Evolutionary conservation across 2,329 filamentous ascomycete genomes (phyloP).

Genomic region (Botrytis paeoniae): DNA sequence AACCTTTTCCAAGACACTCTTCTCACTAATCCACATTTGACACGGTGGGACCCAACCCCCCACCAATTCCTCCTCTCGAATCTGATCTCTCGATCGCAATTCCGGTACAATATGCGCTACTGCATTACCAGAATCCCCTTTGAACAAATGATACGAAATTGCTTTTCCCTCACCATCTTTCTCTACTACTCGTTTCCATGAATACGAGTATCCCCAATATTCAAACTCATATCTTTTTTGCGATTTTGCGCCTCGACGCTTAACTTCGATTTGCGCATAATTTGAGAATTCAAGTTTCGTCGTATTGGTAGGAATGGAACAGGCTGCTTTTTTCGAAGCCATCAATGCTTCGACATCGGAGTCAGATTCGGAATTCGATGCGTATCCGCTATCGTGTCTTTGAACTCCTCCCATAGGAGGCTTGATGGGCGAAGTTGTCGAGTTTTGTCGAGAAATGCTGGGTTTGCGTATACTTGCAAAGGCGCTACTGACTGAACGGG

Average conservation of each 20-base stretch:
- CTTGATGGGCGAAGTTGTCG: conserved; percentile 24
- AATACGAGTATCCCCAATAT: conserved; percentile 86
- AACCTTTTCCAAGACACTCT: conserved; percentile 59
- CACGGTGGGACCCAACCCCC: conserved; percentile 90
- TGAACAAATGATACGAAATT: conserved; percentile 76
- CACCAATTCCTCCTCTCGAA: conserved; percentile 67
- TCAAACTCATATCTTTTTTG: conserved; percentile 84
- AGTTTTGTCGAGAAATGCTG: conserved; percentile 43
- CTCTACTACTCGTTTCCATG: conserved; percentile 74
- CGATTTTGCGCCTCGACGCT: conserved; percentile 61
- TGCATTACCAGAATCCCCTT: conserved; percentile 58
- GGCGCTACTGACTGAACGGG: conserved; percentile 59
- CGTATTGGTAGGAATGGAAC: conserved; percentile 60
- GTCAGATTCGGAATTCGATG: conserved; percentile 44
- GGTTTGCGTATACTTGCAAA: conserved; percentile 45
- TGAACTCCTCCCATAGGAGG: conserved; percentile 18
- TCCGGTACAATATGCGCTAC: conserved; percentile 86
- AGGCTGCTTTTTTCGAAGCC: conserved; percentile 32
- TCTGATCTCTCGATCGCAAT: conserved; percentile 67
- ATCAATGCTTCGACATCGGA: conserved; percentile 31
- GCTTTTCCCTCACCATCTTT: conserved; percentile 61
- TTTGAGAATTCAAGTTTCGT: conserved; percentile 95
- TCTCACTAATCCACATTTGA: conserved; percentile 85
- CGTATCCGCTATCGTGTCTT: conserved; percentile 54
- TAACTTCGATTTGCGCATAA: conserved; percentile 87